Base-by-base conservation (phyloP, 805 yeast species). In the Schizosaccharomyces cryophilus region DNA sequence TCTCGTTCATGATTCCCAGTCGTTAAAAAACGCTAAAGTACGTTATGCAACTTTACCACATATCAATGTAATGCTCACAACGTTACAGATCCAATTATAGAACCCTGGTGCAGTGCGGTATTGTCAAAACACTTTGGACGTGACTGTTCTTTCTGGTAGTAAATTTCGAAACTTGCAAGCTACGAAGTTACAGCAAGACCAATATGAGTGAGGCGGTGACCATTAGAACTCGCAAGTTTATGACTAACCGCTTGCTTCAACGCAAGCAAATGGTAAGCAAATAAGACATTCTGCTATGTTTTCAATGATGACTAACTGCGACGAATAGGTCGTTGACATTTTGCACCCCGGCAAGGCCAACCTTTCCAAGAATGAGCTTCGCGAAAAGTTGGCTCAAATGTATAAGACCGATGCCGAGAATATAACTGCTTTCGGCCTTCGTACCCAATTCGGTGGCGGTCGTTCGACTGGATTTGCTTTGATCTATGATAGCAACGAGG, bases 371-470 rank as follows among this genome's bases (percentile, higher is more conserved):
- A 96, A 88, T 77, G 98, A 93, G 80, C 84, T 93, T 78, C 87
- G 97, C 76, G 97, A 85, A 77, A 85, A 81, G 76, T 80, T 87
- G 72, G 86, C 95, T 74, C 81, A 82, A 71, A 78, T 81, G 72
- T 87, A 87, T 93, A 85, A 85, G 81, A 79, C 88, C 73, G 94
- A 85, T 73, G 85, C 85, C 81, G 94, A 85, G 71, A 84, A 90
- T 72, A 89, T 87, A 67, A 89, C 97, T 68, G 98, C 90, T 70
- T 93, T 93, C 75, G 97, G 97, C 76, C 87, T 93, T 95, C 86
- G 95, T 83, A 93, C 97, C 73, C 94, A 87, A 79, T 93, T 81
- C 78, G 99, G 99, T 87, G 99, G 99, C 79, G 95, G 96, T 74
- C 89, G 87, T 80, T 87, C 98, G 68, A 84, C 96, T 68, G 99